A percentile compares a stretch with the other conserved stretches of the same genome.
phyloP scores from a whole-genome alignment of 768 basidiomycete genomes.

The Hortiboletus campestris region DNA sequence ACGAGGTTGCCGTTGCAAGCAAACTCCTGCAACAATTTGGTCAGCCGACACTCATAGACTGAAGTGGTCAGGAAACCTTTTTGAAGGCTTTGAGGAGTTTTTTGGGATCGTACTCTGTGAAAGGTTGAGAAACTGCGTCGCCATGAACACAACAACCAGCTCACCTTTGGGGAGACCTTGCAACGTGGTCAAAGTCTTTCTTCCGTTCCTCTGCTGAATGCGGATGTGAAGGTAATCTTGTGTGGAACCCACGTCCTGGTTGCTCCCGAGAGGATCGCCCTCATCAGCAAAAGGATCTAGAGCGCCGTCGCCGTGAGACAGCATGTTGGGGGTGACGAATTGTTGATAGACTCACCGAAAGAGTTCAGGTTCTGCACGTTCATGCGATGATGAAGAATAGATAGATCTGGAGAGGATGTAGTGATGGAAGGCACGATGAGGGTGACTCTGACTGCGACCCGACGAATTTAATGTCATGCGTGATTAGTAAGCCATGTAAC shows the following conservation, averaged over 20 bases:
- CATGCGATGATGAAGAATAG: slow-evolving; percentile 70
- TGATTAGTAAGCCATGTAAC: slow-evolving; percentile 26
- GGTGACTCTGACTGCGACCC: slow-evolving; percentile 10
- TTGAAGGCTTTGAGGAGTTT: slow-evolving; percentile 99
- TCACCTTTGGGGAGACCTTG: slow-evolving; percentile 90
- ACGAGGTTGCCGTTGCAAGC: slow-evolving; percentile 98
- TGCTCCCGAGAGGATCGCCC: slow-evolving; percentile 75
- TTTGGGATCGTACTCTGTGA: slow-evolving; percentile 92
- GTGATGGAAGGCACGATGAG: slow-evolving; percentile 37
- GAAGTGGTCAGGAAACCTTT: slow-evolving; percentile 57
- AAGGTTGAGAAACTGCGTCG: slow-evolving; percentile 14
- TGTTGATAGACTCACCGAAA: slow-evolving; percentile 51
- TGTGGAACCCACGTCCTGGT: slow-evolving; percentile 76
- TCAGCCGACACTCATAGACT: slow-evolving; percentile 7
- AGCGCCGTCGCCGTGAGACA: slow-evolving; percentile 15
- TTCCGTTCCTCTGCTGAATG: slow-evolving; percentile 98
- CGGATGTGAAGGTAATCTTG: slow-evolving; percentile 91
- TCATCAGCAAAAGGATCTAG: slow-evolving; percentile 96
- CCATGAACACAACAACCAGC: slow-evolving; percentile 21
- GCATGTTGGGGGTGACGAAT: neutral
- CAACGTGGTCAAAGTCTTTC: slow-evolving; percentile 96
- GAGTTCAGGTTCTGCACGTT: slow-evolving; percentile 90
- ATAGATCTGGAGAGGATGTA: slow-evolving; percentile 47
- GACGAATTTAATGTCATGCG: slow-evolving; percentile 23
- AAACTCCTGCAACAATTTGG: slow-evolving; percentile 64